Conservation (phyloP, 306 rosid species). For the Cajanus cajan region DNA sequence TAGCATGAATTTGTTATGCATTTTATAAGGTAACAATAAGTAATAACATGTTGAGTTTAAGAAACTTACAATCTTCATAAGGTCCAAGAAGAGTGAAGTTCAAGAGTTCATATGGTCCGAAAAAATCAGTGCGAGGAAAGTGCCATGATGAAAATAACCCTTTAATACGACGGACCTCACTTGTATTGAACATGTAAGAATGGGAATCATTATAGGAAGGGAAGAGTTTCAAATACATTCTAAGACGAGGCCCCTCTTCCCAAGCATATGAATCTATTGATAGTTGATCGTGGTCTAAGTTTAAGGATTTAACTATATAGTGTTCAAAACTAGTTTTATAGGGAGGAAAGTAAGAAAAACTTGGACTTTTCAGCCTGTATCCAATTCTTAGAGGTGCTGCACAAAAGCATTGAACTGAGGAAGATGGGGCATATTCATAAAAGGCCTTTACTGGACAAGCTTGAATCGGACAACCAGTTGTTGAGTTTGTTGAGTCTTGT, state of each 20-base stretch:
- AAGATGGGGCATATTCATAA: constrained; percentile 59
- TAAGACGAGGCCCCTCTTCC: constrained; percentile 81
- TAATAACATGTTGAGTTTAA: constrained; percentile 40
- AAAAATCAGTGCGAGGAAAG: constrained; percentile 48
- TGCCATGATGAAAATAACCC: constrained; percentile 48
- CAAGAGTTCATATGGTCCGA: constrained; percentile 91
- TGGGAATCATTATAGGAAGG: constrained; percentile 43
- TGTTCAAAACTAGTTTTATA: constrained; percentile 29
- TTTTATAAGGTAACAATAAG: background rate
- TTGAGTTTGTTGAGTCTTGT: constrained; percentile 28
- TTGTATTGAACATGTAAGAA: constrained; percentile 37
- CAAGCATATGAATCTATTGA: constrained; percentile 53
- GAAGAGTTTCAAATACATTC: constrained; percentile 70
- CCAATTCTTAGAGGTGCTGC: constrained; percentile 74
- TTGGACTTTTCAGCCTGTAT: constrained; percentile 91
- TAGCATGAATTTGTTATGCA: background rate
- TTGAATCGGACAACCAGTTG: constrained; percentile 34
- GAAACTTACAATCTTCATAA: constrained; percentile 52
- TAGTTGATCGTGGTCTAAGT: constrained; percentile 52
- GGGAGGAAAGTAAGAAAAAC: constrained; percentile 80
- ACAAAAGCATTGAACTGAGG: constrained; percentile 64
- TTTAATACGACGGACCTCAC: constrained; percentile 55
- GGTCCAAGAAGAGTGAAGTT: constrained; percentile 62
- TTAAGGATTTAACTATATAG: constrained; percentile 49
- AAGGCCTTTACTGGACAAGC: constrained; percentile 59